Evolutionary conservation across 83 land plant genomes (phyloP).

Genomic region (Larix sibirica): DNA sequence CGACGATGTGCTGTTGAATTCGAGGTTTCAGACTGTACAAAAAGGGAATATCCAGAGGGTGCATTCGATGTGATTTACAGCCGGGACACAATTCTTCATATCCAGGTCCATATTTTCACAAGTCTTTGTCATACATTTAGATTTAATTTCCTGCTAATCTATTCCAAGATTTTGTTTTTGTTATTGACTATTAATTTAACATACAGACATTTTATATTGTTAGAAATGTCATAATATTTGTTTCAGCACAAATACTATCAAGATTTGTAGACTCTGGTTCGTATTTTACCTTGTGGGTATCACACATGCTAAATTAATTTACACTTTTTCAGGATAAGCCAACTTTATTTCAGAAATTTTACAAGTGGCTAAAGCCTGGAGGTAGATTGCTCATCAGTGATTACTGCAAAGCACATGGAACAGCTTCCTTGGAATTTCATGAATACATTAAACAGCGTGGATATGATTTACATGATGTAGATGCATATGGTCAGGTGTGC

Average conservation of each 20-base stretch:
- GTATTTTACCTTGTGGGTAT: neutral
- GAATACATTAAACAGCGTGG: conserved; percentile 92
- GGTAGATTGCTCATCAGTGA: conserved; percentile 90
- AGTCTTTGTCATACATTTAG: neutral
- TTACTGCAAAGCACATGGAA: conserved; percentile 75
- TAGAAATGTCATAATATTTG: neutral
- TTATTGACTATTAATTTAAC: neutral
- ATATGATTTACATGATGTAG: conserved; percentile 94
- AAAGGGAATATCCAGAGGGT: conserved; percentile 60
- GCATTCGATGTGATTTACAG: conserved; percentile 98
- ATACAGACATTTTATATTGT: neutral
- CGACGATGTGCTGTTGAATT: conserved; percentile 87
- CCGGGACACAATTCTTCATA: conserved; percentile 98
- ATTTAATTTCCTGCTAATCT: neutral
- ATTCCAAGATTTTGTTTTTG: neutral
- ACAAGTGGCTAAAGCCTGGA: conserved; percentile 93
- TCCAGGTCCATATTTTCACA: conserved; percentile 53
- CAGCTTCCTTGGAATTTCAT: conserved; percentile 70
- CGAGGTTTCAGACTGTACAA: conserved; percentile 97
- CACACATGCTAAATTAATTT: neutral
- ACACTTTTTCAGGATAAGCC: conserved; percentile 84
- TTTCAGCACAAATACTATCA: neutral
- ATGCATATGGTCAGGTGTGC: conserved; percentile 86
- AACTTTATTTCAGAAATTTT: conserved; percentile 69
- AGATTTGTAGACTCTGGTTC: neutral